Evolutionary conservation across 2,329 filamentous ascomycete genomes (phyloP).

Genomic region (Chaetomiaceae sp.): DNA sequence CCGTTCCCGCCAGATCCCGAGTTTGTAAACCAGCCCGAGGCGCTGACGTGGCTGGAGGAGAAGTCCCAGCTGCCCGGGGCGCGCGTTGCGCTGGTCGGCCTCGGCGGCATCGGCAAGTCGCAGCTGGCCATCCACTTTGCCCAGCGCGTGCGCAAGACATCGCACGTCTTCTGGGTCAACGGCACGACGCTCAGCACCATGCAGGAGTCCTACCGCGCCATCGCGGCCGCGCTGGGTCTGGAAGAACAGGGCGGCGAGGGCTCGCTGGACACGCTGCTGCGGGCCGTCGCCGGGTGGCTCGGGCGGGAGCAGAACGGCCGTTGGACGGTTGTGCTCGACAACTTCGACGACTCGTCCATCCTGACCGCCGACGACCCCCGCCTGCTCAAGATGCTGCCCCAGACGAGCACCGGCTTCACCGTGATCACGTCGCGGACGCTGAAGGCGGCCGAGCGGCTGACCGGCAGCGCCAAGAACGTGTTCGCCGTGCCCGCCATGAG

Average conservation of each 20-base stretch:
- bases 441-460: constrained; percentile 19
- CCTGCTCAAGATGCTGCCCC: constrained; percentile 22
- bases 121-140: neutral
- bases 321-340: constrained; percentile 35
- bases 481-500: constrained; percentile 26
- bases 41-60: neutral
- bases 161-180: constrained; percentile 11
- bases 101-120: neutral
- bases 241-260: constrained; percentile 23
- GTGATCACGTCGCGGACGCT: constrained; percentile 25
- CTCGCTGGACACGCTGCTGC: constrained; percentile 19
- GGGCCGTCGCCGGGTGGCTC: constrained; percentile 30
- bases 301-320: constrained; percentile 22
- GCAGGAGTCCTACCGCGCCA: constrained; percentile 27
- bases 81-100: neutral
- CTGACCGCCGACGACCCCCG: constrained; percentile 1
- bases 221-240: constrained; percentile 28
- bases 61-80: neutral
- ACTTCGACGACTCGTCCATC: constrained; percentile 31
- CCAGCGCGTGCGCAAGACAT: neutral
- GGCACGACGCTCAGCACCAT: constrained; percentile 22
- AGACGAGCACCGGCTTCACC: constrained; percentile 27
- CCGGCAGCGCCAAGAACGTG: constrained; percentile 18
- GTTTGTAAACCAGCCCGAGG: neutral
- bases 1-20: neutral